Evolutionary conservation across 495 filamentous ascomycete species (phyloP).

Genomic region (Aspergillus incahuasiensis): DNA sequence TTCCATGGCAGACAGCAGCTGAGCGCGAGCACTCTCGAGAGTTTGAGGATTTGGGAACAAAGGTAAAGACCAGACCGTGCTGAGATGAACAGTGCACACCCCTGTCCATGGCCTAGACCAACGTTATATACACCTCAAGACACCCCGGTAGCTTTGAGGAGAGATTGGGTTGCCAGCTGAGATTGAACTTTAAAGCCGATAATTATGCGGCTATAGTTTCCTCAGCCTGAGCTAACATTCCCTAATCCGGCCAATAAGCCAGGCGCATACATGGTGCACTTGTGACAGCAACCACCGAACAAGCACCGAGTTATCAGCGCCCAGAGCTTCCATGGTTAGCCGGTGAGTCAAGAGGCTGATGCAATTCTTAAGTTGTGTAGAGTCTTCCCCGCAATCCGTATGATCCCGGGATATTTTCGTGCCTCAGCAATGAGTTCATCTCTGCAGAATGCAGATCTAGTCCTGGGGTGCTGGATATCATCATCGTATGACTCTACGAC

Average conservation of each 20-base stretch:
- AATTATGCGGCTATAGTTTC: conserved; percentile 8
- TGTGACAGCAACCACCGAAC: background rate
- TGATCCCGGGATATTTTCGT: conserved; percentile 26
- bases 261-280: too few species aligned
- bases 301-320: conserved; percentile 4
- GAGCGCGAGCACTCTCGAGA: too few species aligned
- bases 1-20: too few species aligned
- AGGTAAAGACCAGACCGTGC: background rate
- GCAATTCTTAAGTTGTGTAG: conserved; percentile 2
- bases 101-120: conserved; percentile 11
- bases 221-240: background rate
- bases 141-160: conserved; percentile 7
- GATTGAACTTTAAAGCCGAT: conserved; percentile 2
- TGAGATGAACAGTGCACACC: conserved; percentile 15
- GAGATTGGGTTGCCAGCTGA: background rate
- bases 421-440: conserved; percentile 7
- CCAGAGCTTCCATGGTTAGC: background rate
- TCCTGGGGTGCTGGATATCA: conserved; percentile 21
- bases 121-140: background rate
- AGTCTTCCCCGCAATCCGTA: conserved; percentile 13
- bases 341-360: conserved; percentile 19
- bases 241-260: conserved; percentile 4
- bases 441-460: conserved; percentile 2
- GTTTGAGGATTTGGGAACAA: background rate
- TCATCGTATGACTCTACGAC: too few species aligned